Base-by-base conservation (phyloP, 2,329 filamentous ascomycete species). In the Fusarium tjaetaba region DNA sequence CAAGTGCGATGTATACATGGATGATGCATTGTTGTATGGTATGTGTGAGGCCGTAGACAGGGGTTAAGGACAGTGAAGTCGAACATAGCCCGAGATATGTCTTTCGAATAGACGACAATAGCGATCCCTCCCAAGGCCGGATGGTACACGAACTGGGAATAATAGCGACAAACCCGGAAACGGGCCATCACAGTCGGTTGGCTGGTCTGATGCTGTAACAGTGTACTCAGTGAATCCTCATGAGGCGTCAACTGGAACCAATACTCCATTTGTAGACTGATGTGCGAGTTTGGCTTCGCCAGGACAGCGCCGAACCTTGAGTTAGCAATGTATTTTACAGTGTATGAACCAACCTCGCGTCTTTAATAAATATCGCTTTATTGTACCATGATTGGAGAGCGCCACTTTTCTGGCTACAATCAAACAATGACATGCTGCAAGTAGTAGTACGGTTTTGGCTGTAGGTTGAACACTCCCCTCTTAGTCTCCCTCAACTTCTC, bases 61-160 rank as follows among this genome's bases (percentile, higher is more conserved):
- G 71, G 72, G 68, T 68, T 65, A 48, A 65, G 48, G 68, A 74
- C 64, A 70, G 56, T 65, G 30, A 75, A 64, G 76, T 77, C 68
- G 74, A 78, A 76, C 73, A 70, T 55, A 63, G 61, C 68, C 76
- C 71, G 71, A 76, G 61, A 78, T 76, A 78, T 78, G 71, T 76
- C 68, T 77, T 76, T 60, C 63, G 72, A 56, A 46, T 48, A 68
- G 70, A 65, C 38, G 71, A 65, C 52, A 55, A 48, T 63, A 72
- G 67, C 71, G 68, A 73, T 62, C 48, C 45, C 56, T 61, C 43
- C 56, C 46, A 59, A 65, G 38, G 48, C 68, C 38, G 51, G 51
- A 64, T 39, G 63, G 57, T 56, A 52, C 62, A 53, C 61, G 43
- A 56, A 49, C 58, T 62, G 42, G 56, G 60, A 51, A 70, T 61